phyloP scores from a whole-genome alignment of 352 stramenopile species.

The Phytophthora pistaciae region DNA sequence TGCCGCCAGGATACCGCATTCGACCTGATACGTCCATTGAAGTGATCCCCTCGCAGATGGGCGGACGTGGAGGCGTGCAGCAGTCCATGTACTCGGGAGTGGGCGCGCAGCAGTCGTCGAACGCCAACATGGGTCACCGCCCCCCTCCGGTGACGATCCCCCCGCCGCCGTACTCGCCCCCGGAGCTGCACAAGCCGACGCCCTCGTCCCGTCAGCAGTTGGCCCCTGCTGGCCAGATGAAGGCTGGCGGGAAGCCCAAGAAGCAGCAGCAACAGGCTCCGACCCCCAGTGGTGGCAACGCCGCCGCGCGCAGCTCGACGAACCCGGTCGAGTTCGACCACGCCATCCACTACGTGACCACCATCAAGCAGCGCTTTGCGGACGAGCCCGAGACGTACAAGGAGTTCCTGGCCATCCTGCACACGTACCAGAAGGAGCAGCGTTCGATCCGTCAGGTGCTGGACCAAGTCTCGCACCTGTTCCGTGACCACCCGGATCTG shows the following conservation, averaged over 20 bases:
- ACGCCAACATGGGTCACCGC: conserved; percentile 55
- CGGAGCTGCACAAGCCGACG: conserved; percentile 59
- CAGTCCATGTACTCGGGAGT: conserved; percentile 52
- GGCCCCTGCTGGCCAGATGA: conserved; percentile 37
- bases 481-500: conserved; percentile 99
- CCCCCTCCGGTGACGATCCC: conserved; percentile 79
- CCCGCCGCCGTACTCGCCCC: conserved; percentile 66
- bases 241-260: conserved; percentile 60
- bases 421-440: conserved; percentile 99
- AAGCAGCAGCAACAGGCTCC: conserved; percentile 55
- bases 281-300: conserved; percentile 32
- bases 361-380: conserved; percentile 99
- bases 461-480: conserved; percentile 98
- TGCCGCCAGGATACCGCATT: conserved; percentile 95
- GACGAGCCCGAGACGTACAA: conserved; percentile 99
- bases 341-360: conserved; percentile 99
- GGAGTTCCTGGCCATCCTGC: conserved; percentile 99
- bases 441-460: conserved; percentile 97
- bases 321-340: conserved; percentile 99
- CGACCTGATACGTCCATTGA: conserved; percentile 86
- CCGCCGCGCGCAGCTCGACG: conserved; percentile 50
- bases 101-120: conserved; percentile 34
- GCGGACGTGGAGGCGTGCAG: conserved; percentile 43
- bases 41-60: conserved; percentile 77
- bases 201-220: conserved; percentile 62